Conservation (phyloP, 345 rosid genomes). For the Cardiospermum halicacabum region DNA sequence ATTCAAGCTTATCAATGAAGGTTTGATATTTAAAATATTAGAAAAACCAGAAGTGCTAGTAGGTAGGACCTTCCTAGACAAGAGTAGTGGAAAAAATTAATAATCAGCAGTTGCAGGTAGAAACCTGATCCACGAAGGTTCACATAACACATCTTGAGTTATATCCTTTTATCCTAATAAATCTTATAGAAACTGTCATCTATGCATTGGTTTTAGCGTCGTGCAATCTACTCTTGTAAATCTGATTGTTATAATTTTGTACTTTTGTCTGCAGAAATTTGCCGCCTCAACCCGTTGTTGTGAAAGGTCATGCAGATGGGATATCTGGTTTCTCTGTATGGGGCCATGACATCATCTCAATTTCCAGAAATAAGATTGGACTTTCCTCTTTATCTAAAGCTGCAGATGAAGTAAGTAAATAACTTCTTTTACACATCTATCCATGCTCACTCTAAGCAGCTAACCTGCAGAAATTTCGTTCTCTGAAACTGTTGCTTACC, state of each 20-base stretch:
- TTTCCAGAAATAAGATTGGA: slow-evolving; percentile 79
- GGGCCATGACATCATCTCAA: slow-evolving; percentile 86
- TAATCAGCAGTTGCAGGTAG: too few species aligned
- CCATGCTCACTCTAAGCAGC: background rate
- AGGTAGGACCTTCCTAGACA: too few species aligned
- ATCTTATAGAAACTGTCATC: background rate
- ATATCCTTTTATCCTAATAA: background rate
- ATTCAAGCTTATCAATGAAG: too few species aligned
- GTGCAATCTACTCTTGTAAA: background rate
- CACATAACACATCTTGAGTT: too few species aligned
- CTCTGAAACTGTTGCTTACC: too few species aligned
- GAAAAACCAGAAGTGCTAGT: too few species aligned
- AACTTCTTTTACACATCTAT: background rate
- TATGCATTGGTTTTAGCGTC: background rate
- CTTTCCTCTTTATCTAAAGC: slow-evolving; percentile 61
- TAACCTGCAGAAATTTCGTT: background rate
- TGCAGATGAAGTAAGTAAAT: slow-evolving; percentile 51
- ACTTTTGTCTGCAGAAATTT: slow-evolving; percentile 46
- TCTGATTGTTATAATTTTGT: slow-evolving; percentile 11
- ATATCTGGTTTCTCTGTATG: slow-evolving; percentile 76
- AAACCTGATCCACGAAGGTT: too few species aligned
- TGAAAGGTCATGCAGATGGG: slow-evolving; percentile 71
- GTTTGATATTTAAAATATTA: too few species aligned
- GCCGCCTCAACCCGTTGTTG: slow-evolving; percentile 44
- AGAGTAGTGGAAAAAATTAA: too few species aligned